These are phyloP conservation scores for Aristolochia fimbriata DNA, from an alignment of 164 flowering plant species.

Conservation along the genomic window DNA sequence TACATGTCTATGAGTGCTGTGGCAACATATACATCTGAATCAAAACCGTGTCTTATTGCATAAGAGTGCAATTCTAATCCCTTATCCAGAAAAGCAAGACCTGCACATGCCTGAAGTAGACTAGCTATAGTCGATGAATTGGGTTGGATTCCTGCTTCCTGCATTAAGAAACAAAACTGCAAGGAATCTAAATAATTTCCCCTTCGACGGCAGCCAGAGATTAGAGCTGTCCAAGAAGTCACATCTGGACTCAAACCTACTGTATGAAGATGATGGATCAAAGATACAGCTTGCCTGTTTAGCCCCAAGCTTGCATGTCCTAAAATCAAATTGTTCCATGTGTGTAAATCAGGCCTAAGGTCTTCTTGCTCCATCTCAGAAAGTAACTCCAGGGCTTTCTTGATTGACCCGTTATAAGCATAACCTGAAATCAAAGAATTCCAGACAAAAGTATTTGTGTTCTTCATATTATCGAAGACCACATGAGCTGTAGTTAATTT, in stretches of 20 bases:
- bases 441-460: too few species aligned
- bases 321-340: constrained; percentile 51
- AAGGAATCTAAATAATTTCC: constrained; percentile 33
- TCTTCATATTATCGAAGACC: too few species aligned
- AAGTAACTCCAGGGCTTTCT: constrained; percentile 26
- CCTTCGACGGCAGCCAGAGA: constrained; percentile 47
- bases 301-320: constrained; percentile 43
- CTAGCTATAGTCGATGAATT: constrained; percentile 43
- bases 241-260: constrained; percentile 45
- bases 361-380: constrained; percentile 35
- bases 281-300: constrained; percentile 31
- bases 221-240: constrained; percentile 63
- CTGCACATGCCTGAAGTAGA: constrained; percentile 44
- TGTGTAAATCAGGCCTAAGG: constrained; percentile 39
- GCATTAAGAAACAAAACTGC: constrained; percentile 35
- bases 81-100: constrained; percentile 37
- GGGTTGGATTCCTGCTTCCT: constrained; percentile 29
- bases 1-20: constrained; percentile 27
- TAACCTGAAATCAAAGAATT: constrained; percentile 13
- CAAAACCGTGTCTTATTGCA: constrained; percentile 26
- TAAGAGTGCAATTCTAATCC: constrained; percentile 53
- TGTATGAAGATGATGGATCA: constrained; percentile 32
- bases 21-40: constrained; percentile 30
- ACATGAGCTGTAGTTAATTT: too few species aligned
- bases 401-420: constrained; percentile 38